A percentile compares a stretch with the other conserved stretches of the same genome.
phyloP scores from a whole-genome alignment of 2,329 filamentous ascomycete species.

The Aspergillus felis region DNA sequence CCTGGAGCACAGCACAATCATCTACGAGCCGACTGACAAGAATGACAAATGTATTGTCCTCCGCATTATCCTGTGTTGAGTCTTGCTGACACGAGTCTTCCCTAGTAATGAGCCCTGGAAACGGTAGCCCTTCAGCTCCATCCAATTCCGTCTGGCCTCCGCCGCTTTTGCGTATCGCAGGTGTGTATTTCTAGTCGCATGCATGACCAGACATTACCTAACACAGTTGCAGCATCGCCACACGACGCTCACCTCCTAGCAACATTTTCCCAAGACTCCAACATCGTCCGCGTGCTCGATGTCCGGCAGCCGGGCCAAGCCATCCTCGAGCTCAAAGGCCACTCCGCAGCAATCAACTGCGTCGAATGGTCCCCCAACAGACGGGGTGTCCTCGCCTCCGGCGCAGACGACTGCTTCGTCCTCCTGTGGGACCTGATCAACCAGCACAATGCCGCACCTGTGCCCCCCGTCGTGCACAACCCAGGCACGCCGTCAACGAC shows the following conservation, averaged over 20 bases:
- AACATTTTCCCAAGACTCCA: constrained; percentile 94
- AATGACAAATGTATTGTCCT: constrained; percentile 57
- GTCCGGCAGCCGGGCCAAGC: constrained; percentile 95
- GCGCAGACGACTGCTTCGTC: constrained; percentile 86
- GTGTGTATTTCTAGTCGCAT: constrained; percentile 24
- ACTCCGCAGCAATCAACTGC: constrained; percentile 79
- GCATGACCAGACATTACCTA: constrained; percentile 1
- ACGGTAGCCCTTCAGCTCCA: constrained; percentile 68
- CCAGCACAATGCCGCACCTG: constrained; percentile 50
- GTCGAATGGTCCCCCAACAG: constrained; percentile 92
- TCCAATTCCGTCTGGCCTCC: constrained; percentile 61
- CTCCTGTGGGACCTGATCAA: constrained; percentile 91
- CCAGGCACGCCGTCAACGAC: constrained; percentile 27
- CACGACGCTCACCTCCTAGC: constrained; percentile 93
- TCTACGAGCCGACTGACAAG: constrained; percentile 94
- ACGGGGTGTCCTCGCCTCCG: constrained; percentile 83
- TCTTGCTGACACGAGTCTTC: neutral
- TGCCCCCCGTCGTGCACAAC: constrained; percentile 32
- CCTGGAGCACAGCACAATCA: constrained; percentile 96
- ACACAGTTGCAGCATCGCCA: constrained; percentile 63
- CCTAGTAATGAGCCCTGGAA: constrained; percentile 46
- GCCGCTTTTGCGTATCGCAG: constrained; percentile 41
- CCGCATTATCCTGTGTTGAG: neutral
- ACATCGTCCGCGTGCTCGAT: constrained; percentile 88
- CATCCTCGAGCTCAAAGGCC: constrained; percentile 85